Evolutionary conservation across 495 filamentous ascomycete genomes (phyloP).

Genomic region (Geopyxis carbonaria): DNA sequence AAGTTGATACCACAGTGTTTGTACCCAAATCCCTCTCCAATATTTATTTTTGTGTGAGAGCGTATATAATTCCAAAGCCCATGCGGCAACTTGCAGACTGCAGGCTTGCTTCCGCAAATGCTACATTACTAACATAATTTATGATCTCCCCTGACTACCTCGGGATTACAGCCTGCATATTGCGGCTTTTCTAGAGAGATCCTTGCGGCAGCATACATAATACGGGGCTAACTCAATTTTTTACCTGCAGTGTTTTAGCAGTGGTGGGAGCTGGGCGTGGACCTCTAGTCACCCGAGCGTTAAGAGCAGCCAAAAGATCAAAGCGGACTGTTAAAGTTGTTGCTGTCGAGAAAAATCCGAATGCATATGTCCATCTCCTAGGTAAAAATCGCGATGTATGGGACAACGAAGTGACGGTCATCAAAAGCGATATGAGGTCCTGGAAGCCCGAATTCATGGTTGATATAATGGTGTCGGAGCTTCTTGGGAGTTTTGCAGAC

Average conservation of each 20-base stretch:
- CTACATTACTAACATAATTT: background rate
- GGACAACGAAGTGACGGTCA: conserved; percentile 57
- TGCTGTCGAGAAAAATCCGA: conserved; percentile 96
- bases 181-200: no score
- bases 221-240: no score
- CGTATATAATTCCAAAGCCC: no score
- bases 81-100: no score
- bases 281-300: conserved; percentile 69
- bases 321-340: conserved; percentile 66
- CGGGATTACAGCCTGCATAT: no score
- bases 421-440: conserved; percentile 91
- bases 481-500: conserved; percentile 82
- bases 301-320: conserved; percentile 59
- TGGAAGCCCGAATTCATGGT: conserved; percentile 77
- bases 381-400: conserved; percentile 66
- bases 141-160: no score
- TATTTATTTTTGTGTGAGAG: background rate
- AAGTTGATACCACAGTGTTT: conserved; percentile 29
- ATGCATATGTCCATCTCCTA: conserved; percentile 83
- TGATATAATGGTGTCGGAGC: conserved; percentile 85
- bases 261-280: conserved; percentile 88
- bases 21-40: conserved; percentile 1
- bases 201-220: no score
- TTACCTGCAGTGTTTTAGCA: conserved; percentile 42
- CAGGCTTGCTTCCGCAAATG: background rate